Percentiles rank a stretch among this genome's conserved stretches.
Conservation (phyloP, 345 rosid genomes). For the Heritiera fomes region DNA sequence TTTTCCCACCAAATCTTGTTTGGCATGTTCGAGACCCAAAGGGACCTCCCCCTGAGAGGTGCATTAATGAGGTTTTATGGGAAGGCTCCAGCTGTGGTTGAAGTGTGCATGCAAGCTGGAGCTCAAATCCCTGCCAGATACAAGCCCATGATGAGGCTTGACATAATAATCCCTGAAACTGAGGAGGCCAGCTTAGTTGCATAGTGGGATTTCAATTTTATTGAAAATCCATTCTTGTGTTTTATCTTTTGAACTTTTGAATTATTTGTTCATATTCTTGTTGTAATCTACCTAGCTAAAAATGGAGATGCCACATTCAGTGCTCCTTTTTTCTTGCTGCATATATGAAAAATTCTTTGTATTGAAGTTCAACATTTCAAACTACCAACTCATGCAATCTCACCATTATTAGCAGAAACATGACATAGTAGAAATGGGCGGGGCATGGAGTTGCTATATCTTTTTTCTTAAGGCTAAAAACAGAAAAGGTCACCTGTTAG, state of each 20-base stretch:
- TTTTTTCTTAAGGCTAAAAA: too few species aligned
- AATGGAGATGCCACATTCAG: background rate
- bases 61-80: conserved; percentile 78
- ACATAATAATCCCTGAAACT: conserved; percentile 74
- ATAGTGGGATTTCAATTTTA: conserved; percentile 17
- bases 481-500: too few species aligned
- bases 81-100: conserved; percentile 80
- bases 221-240: background rate
- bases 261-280: background rate
- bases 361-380: background rate
- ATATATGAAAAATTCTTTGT: background rate
- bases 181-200: conserved; percentile 71
- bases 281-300: background rate
- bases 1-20: conserved; percentile 71
- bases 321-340: background rate
- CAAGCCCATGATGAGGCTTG: conserved; percentile 95
- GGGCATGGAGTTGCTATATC: too few species aligned
- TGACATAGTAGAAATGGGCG: too few species aligned
- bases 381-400: background rate
- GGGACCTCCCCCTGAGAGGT: conserved; percentile 62
- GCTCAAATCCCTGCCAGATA: conserved; percentile 60
- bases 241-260: background rate
- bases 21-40: conserved; percentile 78
- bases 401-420: too few species aligned
- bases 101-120: conserved; percentile 80